A percentile compares a stretch with the other conserved stretches of the same genome.
These are phyloP conservation scores for Panicum virgatum DNA, from an alignment of 202 grass and related monocot genomes.

Conservation along the genomic window DNA sequence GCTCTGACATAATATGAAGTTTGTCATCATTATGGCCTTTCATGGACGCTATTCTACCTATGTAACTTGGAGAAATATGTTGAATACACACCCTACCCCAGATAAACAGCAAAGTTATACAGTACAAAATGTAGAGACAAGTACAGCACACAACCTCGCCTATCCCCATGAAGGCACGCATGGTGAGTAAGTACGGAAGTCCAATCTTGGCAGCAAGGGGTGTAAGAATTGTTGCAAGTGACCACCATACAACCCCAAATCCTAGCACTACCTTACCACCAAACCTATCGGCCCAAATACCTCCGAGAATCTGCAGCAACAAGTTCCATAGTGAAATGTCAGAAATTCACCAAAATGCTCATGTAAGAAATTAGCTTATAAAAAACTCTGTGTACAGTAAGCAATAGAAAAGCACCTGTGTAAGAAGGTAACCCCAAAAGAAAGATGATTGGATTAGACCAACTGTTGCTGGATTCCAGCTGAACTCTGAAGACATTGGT, in stretches of 20 bases:
- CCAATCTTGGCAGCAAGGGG: slow-evolving; percentile 91
- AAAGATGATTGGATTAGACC: slow-evolving; percentile 97
- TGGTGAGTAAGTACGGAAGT: slow-evolving; percentile 75
- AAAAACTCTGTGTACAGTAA: neutral
- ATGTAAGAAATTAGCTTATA: neutral
- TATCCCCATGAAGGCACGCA: slow-evolving; percentile 99
- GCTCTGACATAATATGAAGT: neutral
- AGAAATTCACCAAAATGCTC: neutral
- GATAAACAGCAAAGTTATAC: slow-evolving; percentile 21
- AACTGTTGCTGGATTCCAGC: slow-evolving; percentile 89
- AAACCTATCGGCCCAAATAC: slow-evolving; percentile 94
- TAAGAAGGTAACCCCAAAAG: slow-evolving; percentile 99
- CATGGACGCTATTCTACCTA: neutral
- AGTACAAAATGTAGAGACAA: slow-evolving; percentile 10
- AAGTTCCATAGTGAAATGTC: slow-evolving; percentile 18
- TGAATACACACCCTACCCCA: neutral
- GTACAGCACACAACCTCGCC: slow-evolving; percentile 75
- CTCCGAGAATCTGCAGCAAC: slow-evolving; percentile 75
- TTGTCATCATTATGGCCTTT: slow-evolving; percentile 5
- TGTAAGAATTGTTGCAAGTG: slow-evolving; percentile 86
- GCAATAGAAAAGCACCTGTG: slow-evolving; percentile 67
- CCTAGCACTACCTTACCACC: slow-evolving; percentile 90
- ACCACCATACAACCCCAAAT: slow-evolving; percentile 99
- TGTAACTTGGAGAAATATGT: slow-evolving; percentile 11
- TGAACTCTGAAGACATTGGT: slow-evolving; percentile 84